These are phyloP conservation scores for Myxozyma sirexii DNA, from an alignment of 805 yeast genomes.

Conservation along the genomic window DNA sequence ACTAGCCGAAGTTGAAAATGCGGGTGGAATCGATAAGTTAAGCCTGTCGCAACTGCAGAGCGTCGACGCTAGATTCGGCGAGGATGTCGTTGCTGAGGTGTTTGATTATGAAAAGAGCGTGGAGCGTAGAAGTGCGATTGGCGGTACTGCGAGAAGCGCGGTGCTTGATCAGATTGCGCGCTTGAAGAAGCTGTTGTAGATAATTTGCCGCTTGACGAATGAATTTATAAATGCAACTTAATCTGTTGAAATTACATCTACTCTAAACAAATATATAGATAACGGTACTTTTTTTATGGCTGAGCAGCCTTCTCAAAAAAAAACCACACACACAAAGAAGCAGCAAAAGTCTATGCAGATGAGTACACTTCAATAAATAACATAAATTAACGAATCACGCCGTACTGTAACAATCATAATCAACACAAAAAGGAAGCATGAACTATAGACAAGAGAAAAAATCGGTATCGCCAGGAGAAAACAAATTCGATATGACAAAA, in stretches of 20 bases:
- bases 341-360: not conserved
- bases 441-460: not conserved
- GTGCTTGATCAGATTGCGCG: constrained; percentile 69
- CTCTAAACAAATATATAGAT: too few species aligned
- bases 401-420: not conserved
- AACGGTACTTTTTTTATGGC: too few species aligned
- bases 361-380: not conserved
- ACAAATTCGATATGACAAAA: not conserved
- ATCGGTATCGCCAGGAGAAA: not conserved
- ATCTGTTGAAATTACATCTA: too few species aligned
- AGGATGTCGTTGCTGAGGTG: constrained; percentile 73
- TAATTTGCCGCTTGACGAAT: not conserved
- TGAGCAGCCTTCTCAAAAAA: not conserved
- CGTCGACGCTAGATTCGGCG: constrained; percentile 78
- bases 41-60: constrained; percentile 72
- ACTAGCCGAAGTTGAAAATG: constrained; percentile 73
- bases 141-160: constrained; percentile 94
- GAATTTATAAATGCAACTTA: too few species aligned
- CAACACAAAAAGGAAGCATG: not conserved
- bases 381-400: constrained; percentile 5
- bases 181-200: constrained; percentile 27
- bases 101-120: constrained; percentile 92
- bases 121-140: constrained; percentile 94
- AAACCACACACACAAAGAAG: not conserved
- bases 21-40: constrained; percentile 85